Evolutionary conservation across 495 filamentous ascomycete species (phyloP), one percentile per base, ranked within the genome.

Genomic region (Parathielavia appendiculata): DNA sequence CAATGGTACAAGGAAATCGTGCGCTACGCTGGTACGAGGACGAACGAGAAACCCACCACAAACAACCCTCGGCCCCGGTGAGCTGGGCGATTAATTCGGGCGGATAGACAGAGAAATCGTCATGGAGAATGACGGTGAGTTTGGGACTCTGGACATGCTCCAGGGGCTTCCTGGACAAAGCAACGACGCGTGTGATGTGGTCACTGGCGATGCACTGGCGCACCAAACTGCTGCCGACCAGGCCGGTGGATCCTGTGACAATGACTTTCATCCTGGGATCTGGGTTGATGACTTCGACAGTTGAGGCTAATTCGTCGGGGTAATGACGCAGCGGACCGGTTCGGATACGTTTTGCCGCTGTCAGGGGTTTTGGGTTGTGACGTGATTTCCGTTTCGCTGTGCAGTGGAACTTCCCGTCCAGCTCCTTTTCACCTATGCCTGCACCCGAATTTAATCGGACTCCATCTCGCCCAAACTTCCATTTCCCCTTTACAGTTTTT

Each of bases 251-350:
- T 14, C 82, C 82, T 13, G 75, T 71, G 19, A 85, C 67, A 51
- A 84, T 76, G 56, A 81, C 55, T 60, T 79, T 78, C 79, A 81
- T 81, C n/a, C n/a, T n/a, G n/a, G n/a, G n/a, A n/a, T n/a, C n/a
- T n/a, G n/a, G n/a, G n/a, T n/a, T n/a, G n/a, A n/a, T n/a, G n/a
- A n/a, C n/a, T n/a, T n/a, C 12, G 34, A 7, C 13, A 4, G 16
- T 47, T 3, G 16, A 14, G 36, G 22, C 35, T 19, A 19, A 35
- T 32, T 32, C 32, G 45, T 40, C 30, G 26, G 19, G 19, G 16
- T 13, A 40, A 13, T 19, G 41, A 30, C 26, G 26, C n/a, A n/a
- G n/a, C n/a, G 26, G 3, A 6, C 26, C 26, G 26, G 26, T 30
- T 30, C 6, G 26, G 26, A 30, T 30, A 6, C 26, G 26, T 30